Evolutionary conservation across 345 rosid genomes (phyloP).

Genomic region (Eutrema yunnanense): DNA sequence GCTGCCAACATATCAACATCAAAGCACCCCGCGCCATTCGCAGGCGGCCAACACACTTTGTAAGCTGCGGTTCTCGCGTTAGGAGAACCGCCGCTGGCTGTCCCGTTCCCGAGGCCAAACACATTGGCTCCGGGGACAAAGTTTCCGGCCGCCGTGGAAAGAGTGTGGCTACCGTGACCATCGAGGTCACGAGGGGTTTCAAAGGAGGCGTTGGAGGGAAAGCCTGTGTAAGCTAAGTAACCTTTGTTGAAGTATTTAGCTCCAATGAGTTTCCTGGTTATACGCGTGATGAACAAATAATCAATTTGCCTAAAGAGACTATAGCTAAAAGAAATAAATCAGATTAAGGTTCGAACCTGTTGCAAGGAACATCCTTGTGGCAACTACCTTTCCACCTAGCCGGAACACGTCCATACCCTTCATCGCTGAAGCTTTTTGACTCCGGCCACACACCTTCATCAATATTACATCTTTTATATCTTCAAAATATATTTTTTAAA

Average conservation of each 20-base stretch:
- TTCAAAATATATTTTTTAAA: neutral
- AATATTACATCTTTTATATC: neutral
- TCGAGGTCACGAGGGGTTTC: slow-evolving; percentile 32
- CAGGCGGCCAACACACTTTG: slow-evolving; percentile 49
- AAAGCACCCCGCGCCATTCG: slow-evolving; percentile 31
- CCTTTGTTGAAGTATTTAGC: slow-evolving; percentile 65
- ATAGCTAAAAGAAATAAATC: neutral
- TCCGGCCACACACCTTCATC: slow-evolving; percentile 61
- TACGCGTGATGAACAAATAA: neutral
- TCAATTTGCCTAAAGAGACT: neutral
- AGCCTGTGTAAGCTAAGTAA: slow-evolving; percentile 24
- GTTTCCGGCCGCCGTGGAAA: slow-evolving; percentile 59
- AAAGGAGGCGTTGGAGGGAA: slow-evolving; percentile 26
- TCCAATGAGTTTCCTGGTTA: slow-evolving; percentile 57
- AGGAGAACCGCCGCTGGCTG: slow-evolving; percentile 71
- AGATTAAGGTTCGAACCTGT: slow-evolving; percentile 33
- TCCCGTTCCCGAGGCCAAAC: slow-evolving; percentile 44
- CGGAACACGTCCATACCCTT: slow-evolving; percentile 47
- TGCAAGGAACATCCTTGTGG: slow-evolving; percentile 39
- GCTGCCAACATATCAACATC: slow-evolving; percentile 55
- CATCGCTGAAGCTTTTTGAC: slow-evolving; percentile 54
- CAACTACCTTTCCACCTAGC: slow-evolving; percentile 55
- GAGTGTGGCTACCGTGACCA: slow-evolving; percentile 61
- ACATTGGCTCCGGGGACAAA: slow-evolving; percentile 42
- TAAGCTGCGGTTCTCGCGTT: slow-evolving; percentile 57